Conservation (phyloP, 257 asterid genomes). For the Ophiorrhiza pumila region DNA sequence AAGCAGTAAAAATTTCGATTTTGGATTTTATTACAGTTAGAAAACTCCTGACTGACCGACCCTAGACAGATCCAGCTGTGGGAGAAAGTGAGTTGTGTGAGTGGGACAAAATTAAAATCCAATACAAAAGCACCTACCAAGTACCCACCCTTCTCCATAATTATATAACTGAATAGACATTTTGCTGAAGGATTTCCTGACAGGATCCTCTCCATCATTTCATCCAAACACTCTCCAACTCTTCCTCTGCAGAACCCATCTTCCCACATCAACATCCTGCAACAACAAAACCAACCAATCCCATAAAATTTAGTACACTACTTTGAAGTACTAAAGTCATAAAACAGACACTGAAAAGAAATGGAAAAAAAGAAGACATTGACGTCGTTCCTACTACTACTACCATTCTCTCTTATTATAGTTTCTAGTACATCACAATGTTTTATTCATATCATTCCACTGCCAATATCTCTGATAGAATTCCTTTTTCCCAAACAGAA, state of each 20-base stretch:
- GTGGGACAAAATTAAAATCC: constrained; percentile 42
- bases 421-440: too few relatives aligned
- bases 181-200: constrained; percentile 97
- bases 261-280: constrained; percentile 99
- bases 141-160: constrained; percentile 99
- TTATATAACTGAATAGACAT: constrained; percentile 98
- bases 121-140: constrained; percentile 81
- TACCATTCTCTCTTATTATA: too few relatives aligned
- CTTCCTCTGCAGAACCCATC: constrained; percentile 98
- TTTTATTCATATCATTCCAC: too few relatives aligned
- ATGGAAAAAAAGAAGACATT: too few relatives aligned
- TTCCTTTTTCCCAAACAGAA: too few relatives aligned
- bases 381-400: too few relatives aligned
- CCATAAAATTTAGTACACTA: constrained; percentile 7
- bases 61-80: constrained; percentile 3
- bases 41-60: not conserved
- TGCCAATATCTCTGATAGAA: too few relatives aligned
- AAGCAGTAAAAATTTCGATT: constrained; percentile 20
- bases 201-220: constrained; percentile 85
- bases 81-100: constrained; percentile 22
- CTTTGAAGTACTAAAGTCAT: constrained; percentile 8
- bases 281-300: constrained; percentile 15
- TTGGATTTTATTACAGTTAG: not conserved
- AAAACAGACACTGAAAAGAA: constrained; percentile 13
- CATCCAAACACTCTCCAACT: constrained; percentile 69